phyloP scores from a whole-genome alignment of 75 land plant species.

The Chamaecyparis obtusa region DNA sequence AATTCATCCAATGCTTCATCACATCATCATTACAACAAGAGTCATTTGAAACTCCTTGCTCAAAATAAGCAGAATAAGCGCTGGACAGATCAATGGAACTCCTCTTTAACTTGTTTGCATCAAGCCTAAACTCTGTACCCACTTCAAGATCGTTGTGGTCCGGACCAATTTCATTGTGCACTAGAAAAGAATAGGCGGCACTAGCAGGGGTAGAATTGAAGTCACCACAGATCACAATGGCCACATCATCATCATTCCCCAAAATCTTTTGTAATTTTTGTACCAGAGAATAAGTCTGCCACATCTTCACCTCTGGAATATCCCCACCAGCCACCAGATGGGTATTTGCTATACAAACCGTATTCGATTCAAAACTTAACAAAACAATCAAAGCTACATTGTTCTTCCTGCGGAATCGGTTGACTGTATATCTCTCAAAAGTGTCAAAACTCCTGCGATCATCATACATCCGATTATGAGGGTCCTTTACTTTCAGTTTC shows the following conservation, averaged over 20 bases:
- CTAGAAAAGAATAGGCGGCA: not conserved
- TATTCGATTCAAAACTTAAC: no score
- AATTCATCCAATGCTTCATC: not conserved
- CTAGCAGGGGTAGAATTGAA: not conserved
- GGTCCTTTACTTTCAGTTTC: not conserved
- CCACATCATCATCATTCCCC: no score
- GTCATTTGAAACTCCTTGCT: not conserved
- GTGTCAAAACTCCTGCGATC: no score
- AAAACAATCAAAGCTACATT: not conserved
- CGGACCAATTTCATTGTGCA: no score
- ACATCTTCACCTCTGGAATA: not conserved
- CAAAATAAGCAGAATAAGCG: not conserved
- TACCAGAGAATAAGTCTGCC: not conserved
- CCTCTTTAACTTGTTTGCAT: not conserved
- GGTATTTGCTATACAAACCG: not conserved
- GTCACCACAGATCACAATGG: not conserved
- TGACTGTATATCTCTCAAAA: no score
- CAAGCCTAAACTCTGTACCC: not conserved
- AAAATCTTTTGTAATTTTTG: not conserved
- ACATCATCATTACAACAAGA: not conserved
- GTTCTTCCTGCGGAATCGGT: not conserved
- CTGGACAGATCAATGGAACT: not conserved
- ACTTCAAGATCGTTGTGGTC: not conserved
- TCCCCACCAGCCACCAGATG: not conserved
- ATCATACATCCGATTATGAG: no score